Evolutionary conservation across 169 alveolate species (phyloP).

Genomic region (Babesia sp.): DNA sequence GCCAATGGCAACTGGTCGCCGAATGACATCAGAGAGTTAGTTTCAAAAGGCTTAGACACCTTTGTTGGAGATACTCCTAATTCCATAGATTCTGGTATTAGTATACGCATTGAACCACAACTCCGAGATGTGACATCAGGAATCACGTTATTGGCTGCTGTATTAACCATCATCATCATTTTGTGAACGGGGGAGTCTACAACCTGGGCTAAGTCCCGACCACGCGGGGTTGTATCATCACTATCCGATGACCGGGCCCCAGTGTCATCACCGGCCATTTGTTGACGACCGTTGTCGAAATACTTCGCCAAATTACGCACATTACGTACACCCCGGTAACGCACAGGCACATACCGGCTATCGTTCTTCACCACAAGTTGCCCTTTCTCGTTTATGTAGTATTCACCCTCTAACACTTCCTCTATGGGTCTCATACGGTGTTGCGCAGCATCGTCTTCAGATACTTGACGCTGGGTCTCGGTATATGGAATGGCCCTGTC

Average conservation of each 20-base stretch:
- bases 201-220: neutral
- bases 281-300: conserved; percentile 1
- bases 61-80: neutral
- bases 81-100: conserved; percentile 1
- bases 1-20: neutral
- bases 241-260: neutral
- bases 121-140: neutral
- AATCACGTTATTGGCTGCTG: neutral
- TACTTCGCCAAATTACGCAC: conserved; percentile 25
- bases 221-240: neutral
- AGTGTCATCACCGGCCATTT: neutral
- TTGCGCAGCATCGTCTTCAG: neutral
- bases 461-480: neutral
- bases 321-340: conserved; percentile 38
- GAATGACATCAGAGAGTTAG: neutral
- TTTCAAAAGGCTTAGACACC: neutral
- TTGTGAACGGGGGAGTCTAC: conserved; percentile 4
- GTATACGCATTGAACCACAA: neutral
- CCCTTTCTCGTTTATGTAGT: conserved; percentile 30
- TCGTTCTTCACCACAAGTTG: conserved; percentile 34
- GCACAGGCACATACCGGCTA: conserved; percentile 33
- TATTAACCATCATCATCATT: neutral
- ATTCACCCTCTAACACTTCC: conserved; percentile 26
- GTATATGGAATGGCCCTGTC: neutral
- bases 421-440: conserved; percentile 26